These are phyloP conservation scores for Paradendryphiella salina DNA, from an alignment of 2,329 filamentous ascomycete genomes.

Conservation along the genomic window DNA sequence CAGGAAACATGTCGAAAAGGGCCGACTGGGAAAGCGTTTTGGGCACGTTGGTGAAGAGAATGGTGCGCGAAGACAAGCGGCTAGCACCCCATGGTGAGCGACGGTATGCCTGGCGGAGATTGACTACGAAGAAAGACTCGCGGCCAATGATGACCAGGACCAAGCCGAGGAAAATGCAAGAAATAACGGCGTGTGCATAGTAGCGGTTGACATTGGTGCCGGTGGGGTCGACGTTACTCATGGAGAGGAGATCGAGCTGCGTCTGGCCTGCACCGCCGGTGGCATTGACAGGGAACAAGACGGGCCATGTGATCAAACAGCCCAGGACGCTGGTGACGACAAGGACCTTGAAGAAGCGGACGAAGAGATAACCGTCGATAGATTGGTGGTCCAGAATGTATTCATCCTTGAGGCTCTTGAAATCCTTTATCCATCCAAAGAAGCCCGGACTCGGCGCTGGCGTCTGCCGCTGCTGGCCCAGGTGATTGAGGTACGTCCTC, in stretches of 20 bases:
- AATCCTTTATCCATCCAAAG: constrained; percentile 59
- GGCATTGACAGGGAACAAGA: constrained; percentile 54
- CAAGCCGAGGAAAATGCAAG: constrained; percentile 49
- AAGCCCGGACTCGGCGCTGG: constrained; percentile 52
- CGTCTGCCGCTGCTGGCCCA: constrained; percentile 51
- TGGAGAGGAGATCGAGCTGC: constrained; percentile 47
- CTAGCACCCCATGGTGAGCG: constrained; percentile 50
- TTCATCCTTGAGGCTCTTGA: constrained; percentile 49
- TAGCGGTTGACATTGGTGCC: constrained; percentile 44
- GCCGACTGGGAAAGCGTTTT: constrained; percentile 46
- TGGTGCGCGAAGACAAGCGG: constrained; percentile 53
- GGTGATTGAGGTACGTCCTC: constrained; percentile 52
- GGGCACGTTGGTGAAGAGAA: constrained; percentile 54
- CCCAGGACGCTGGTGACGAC: constrained; percentile 50
- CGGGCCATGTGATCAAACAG: constrained; percentile 51
- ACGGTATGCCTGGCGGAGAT: constrained; percentile 54
- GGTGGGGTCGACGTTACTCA: constrained; percentile 44
- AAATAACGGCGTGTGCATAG: constrained; percentile 51
- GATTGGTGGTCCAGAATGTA: constrained; percentile 55
- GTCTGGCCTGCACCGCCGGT: constrained; percentile 44
- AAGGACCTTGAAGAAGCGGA: constrained; percentile 53
- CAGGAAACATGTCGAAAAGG: constrained; percentile 47
- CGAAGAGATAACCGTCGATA: constrained; percentile 54
- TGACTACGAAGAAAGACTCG: constrained; percentile 54
- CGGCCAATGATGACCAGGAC: constrained; percentile 52